A percentile compares a stretch with the other conserved stretches of the same genome.
phyloP scores from a whole-genome alignment of 148 eudicot genomes.

The Rhododendron williamsianum region DNA sequence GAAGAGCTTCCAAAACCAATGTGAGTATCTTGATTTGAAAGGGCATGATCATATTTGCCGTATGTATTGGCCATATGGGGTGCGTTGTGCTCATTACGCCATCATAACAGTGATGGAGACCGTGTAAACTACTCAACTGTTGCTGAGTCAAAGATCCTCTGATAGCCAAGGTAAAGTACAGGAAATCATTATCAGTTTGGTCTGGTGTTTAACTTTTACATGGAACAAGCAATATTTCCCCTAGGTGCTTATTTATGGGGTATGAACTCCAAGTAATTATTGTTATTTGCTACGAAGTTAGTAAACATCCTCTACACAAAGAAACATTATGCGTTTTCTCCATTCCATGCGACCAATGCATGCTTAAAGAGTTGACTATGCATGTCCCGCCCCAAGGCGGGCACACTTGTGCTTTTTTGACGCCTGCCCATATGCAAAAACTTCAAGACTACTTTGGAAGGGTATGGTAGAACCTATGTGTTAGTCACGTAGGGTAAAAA shows the following conservation, averaged over 20 bases:
- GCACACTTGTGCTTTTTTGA: neutral
- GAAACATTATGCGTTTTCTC: too few relatives aligned
- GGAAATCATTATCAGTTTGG: neutral
- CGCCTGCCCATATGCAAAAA: neutral
- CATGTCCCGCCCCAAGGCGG: neutral
- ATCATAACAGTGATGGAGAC: constrained; percentile 49
- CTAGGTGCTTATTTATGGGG: neutral
- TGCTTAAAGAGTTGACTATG: neutral
- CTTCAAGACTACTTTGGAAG: too few relatives aligned
- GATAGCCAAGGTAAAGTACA: constrained; percentile 58
- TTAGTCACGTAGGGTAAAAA: too few relatives aligned
- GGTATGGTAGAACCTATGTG: too few relatives aligned
- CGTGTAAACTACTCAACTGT: constrained; percentile 56
- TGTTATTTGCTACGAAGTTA: neutral
- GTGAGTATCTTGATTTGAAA: constrained; percentile 33
- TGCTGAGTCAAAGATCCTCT: constrained; percentile 84
- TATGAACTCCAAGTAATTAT: neutral
- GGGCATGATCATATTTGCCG: neutral
- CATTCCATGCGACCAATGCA: neutral
- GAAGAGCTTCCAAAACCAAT: constrained; percentile 83
- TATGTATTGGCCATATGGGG: neutral
- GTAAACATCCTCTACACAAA: neutral
- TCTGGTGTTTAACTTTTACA: neutral
- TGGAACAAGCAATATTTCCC: neutral
- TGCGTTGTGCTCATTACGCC: constrained; percentile 6